Evolutionary conservation across 2,329 filamentous ascomycete genomes (phyloP), one percentile per base, ranked within the genome.

Genomic region (Chaetomiaceae sp.): DNA sequence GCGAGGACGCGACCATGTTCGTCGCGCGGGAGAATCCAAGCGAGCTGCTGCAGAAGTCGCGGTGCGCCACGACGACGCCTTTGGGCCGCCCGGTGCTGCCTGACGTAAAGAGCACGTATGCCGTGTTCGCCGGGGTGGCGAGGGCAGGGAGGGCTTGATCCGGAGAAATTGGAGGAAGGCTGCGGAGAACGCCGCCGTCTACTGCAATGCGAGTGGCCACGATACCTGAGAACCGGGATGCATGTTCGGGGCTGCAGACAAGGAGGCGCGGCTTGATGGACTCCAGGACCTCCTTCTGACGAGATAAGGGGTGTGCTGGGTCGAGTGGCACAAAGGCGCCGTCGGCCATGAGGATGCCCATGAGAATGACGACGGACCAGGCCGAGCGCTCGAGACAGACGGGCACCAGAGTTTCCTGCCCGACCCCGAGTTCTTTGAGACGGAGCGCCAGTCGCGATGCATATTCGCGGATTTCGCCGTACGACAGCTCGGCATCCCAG

Each of bases 311-410:
- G 43, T 64, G 58, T 13, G 59, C 57, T 2, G 62, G 60, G 40
- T 67, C 65, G 11, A 67, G 54, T 1, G 64, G 64, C 4, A 67
- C 61, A 48, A 63, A 67, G 5, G 62, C 66, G 6, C 58, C 64
- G 21, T 66, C 66, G 2, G 62, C 55, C 53, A 65, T 60, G 32
- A 66, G 53, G 34, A 66, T 57, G 16, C 55, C 64, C 20, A 66
- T 25, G 20, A 67, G 51, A 8, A 55, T 55, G 9, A 64, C 59
- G 1, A 62, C 43, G 3, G 59, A 43, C 59, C 57, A 59, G 14
- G 56, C 48, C 7, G 60, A 64, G 16, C 63, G 62, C 13, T 58
- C 58, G 27, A 66, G 58, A 27, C 61, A 65, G 5, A 67, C 55
- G 4, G 62, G 64, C 2, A 66, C 59, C 11, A 62, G 33, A 5